Percentiles rank a stretch among this genome's conserved stretches.
Conservation (phyloP, 441 rosid genomes). For the Isatis lusitanica region DNA sequence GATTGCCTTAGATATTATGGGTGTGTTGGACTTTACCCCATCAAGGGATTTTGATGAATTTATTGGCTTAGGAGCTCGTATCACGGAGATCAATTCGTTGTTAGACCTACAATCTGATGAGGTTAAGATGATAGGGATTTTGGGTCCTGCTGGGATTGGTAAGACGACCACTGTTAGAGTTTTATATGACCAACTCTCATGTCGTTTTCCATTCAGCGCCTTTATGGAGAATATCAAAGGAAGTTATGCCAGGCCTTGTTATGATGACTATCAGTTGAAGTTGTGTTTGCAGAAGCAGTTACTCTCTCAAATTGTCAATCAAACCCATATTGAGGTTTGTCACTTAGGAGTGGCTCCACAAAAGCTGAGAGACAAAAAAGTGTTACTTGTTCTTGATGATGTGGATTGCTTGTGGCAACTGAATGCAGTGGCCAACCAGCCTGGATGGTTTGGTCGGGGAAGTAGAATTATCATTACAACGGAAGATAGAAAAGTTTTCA, state of each 20-base stretch:
- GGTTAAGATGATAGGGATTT: background rate
- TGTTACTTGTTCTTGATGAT: background rate
- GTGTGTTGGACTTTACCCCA: background rate
- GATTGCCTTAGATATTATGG: background rate
- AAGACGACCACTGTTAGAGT: background rate
- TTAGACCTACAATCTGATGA: background rate
- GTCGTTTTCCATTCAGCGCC: background rate
- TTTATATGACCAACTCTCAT: background rate
- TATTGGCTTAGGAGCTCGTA: background rate
- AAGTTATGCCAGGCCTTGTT: background rate
- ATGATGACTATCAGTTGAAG: background rate
- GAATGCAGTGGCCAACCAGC: background rate
- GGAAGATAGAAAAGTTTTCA: background rate
- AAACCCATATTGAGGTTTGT: background rate
- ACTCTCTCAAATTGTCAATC: background rate
- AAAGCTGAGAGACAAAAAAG: background rate
- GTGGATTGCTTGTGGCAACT: background rate
- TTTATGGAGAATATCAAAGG: background rate
- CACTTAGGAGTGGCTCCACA: background rate
- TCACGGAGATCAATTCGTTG: background rate
- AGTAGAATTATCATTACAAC: background rate
- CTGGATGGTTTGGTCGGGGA: background rate
- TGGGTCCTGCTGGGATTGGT: constrained; percentile 4
- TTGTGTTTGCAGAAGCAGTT: background rate
- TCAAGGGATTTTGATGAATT: background rate